phyloP scores from a whole-genome alignment of 352 stramenopile species.

The Pythium periplocum region DNA sequence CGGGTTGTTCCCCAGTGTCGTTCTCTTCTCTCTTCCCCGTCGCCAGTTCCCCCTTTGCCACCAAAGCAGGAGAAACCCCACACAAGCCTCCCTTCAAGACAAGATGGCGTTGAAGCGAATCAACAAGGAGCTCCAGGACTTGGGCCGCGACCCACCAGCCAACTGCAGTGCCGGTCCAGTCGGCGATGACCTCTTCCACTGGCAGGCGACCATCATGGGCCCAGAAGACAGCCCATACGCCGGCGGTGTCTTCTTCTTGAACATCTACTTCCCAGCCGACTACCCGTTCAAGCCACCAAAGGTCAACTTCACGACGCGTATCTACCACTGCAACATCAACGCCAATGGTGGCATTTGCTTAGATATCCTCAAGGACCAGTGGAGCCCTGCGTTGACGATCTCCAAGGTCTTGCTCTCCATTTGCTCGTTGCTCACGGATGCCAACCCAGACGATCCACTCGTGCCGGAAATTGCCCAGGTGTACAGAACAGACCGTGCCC shows the following conservation, averaged over 20 bases:
- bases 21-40: slow-evolving; percentile 15
- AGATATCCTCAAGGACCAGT: slow-evolving; percentile 99
- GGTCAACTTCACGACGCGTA: slow-evolving; percentile 99
- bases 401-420: slow-evolving; percentile 99
- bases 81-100: slow-evolving; percentile 3
- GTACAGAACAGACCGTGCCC: slow-evolving; percentile 91
- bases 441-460: slow-evolving; percentile 99
- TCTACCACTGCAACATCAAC: slow-evolving; percentile 99
- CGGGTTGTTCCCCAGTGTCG: neutral
- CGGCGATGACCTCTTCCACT: slow-evolving; percentile 98
- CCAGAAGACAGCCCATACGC: slow-evolving; percentile 98
- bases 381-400: slow-evolving; percentile 98
- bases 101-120: slow-evolving; percentile 93
- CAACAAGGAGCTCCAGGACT: slow-evolving; percentile 95
- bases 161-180: slow-evolving; percentile 98
- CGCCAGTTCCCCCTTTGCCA: slow-evolving; percentile 19
- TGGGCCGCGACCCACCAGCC: slow-evolving; percentile 94
- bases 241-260: slow-evolving; percentile 97
- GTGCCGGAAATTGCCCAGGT: slow-evolving; percentile 91
- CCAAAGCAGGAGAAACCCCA: slow-evolving; percentile 17
- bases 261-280: slow-evolving; percentile 99
- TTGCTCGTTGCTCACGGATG: slow-evolving; percentile 98
- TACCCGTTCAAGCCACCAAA: slow-evolving; percentile 99
- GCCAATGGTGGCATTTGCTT: slow-evolving; percentile 99
- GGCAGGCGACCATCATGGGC: slow-evolving; percentile 97